These are phyloP conservation scores for Hymenoscyphus infarciens DNA, from an alignment of 2,329 filamentous ascomycete species.

Conservation along the genomic window DNA sequence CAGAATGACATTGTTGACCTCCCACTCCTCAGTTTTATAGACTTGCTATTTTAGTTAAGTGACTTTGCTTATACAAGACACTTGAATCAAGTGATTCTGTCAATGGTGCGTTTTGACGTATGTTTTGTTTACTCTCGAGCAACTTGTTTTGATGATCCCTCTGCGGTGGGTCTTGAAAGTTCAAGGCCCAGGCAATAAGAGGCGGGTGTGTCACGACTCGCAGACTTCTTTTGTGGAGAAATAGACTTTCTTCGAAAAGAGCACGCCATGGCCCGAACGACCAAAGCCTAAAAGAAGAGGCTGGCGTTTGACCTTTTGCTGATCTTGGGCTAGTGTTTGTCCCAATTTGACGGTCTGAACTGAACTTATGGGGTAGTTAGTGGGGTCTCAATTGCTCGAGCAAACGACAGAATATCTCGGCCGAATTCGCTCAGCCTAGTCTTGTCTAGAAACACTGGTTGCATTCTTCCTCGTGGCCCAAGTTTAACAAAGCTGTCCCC, in stretches of 20 bases:
- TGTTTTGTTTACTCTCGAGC: neutral
- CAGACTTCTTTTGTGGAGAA: constrained; percentile 6
- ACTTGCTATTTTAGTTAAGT: neutral
- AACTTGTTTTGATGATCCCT: neutral
- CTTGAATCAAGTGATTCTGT: neutral
- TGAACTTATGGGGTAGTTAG: constrained; percentile 1
- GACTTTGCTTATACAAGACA: neutral
- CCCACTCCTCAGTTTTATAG: neutral
- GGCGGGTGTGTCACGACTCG: neutral
- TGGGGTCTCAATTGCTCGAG: neutral
- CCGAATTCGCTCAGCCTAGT: constrained; percentile 1
- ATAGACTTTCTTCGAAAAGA: neutral
- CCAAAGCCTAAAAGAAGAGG: neutral
- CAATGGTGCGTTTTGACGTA: neutral
- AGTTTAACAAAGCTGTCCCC: constrained; percentile 10
- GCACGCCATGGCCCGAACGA: neutral
- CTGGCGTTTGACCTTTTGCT: constrained; percentile 4
- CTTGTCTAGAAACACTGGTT: constrained; percentile 6
- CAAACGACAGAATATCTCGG: neutral
- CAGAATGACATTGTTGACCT: neutral
- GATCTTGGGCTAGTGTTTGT: constrained; percentile 11
- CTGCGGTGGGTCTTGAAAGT: neutral
- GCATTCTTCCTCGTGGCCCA: constrained; percentile 8
- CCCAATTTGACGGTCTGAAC: constrained; percentile 6
- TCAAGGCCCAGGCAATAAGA: neutral